Percentiles rank a stretch among this genome's conserved stretches.
phyloP scores from a whole-genome alignment of 164 flowering plant species.

The Nymphaea thermarum region DNA sequence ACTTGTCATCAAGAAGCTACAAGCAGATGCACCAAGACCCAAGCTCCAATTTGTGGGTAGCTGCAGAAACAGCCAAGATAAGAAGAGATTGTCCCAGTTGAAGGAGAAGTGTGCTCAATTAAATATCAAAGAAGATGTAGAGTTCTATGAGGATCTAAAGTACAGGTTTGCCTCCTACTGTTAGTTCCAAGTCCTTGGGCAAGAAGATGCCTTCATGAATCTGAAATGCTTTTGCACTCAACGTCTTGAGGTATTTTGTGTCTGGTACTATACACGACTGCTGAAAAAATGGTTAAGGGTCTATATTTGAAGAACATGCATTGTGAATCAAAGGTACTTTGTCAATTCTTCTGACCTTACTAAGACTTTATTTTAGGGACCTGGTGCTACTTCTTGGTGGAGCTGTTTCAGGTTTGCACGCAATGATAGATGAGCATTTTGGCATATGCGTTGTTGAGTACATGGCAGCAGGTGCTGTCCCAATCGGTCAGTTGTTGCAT shows the following conservation, averaged over 20 bases:
- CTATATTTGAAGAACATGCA: too few relatives aligned
- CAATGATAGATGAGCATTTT: conserved; percentile 94
- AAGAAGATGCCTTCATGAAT: neutral
- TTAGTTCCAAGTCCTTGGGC: neutral
- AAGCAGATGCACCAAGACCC: conserved; percentile 44
- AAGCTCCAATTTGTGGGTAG: conserved; percentile 94
- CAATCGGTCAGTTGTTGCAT: conserved; percentile 48
- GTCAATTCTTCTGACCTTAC: neutral
- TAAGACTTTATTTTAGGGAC: conserved; percentile 31
- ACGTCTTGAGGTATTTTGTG: too few relatives aligned
- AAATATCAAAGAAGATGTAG: conserved; percentile 54
- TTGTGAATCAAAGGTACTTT: too few relatives aligned
- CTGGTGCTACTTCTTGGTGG: conserved; percentile 75
- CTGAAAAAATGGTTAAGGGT: too few relatives aligned
- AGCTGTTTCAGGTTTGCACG: conserved; percentile 77
- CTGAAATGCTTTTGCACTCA: too few relatives aligned
- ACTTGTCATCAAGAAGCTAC: conserved; percentile 42
- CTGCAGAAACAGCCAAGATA: conserved; percentile 78
- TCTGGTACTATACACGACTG: too few relatives aligned
- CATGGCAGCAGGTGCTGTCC: conserved; percentile 98
- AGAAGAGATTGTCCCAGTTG: conserved; percentile 63
- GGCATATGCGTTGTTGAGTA: conserved; percentile 91
- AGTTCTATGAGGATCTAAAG: conserved; percentile 67
- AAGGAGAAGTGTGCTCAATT: conserved; percentile 51
- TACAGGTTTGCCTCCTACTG: conserved; percentile 44